Base-by-base conservation (phyloP, 1,139 yeast species). In the Torulaspora globosa region DNA sequence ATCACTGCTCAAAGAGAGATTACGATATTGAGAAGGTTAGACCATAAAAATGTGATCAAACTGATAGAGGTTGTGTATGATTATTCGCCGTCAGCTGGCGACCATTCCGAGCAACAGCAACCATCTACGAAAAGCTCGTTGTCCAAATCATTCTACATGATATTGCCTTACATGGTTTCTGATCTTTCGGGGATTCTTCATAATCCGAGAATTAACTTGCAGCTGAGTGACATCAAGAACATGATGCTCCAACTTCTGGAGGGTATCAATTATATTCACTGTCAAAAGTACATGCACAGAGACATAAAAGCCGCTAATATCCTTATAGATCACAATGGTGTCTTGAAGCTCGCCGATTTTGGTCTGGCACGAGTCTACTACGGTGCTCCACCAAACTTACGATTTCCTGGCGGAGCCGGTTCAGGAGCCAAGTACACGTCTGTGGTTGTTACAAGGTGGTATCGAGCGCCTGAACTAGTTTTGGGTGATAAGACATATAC, bases 231-330 rank as follows among this genome's bases (percentile, higher is more conserved):
- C 52, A 85, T 88, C 53, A 94, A 94, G 65, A 84, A 95, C 62
- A 77, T 92, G 52, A 78, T 89, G 85, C 59, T 67, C 26, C 98
- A 94, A 65, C 67, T 92, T 30, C 70, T 94, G 14, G 71, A 73
- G 43, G 98, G 98, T 4, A 76, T 90, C 34, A 80, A 85, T 55
- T 92, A 83, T 60, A 77, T 94, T 39, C 99, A 94, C 62, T 80
- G 78, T 36, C 53, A 78, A 58, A 73, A 77, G 44, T 79, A 72
- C 57, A 72, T 92, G 65, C 99, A 92, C 65, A 74, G 99, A 53
- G 99, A 92, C 62, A 85, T 92, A 55, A 92, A 92, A 66, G 90
- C 97, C 0, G 97, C 98, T 11, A 92, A 92, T 59, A 81, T 92
- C 29, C 74, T 92, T 42, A 77, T 92, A 10, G 94, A 87, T 60